phyloP scores from a whole-genome alignment of 345 rosid species.

The Citrus maxima region DNA sequence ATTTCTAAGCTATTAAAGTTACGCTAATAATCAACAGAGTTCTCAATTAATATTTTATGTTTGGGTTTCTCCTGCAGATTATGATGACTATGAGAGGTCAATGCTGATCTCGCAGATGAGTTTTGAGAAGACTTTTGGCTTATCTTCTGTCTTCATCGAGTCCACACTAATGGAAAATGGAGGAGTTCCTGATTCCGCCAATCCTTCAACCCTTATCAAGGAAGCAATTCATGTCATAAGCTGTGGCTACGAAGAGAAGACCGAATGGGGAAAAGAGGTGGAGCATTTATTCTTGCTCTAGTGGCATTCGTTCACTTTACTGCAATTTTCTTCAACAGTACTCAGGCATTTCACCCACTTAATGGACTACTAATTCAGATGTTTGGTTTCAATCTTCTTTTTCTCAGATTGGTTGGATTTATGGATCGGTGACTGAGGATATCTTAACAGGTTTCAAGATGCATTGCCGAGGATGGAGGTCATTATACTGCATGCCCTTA shows the following conservation, averaged over 20 bases:
- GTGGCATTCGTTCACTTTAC: not conserved
- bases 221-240: slow-evolving; percentile 98
- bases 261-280: slow-evolving; percentile 99
- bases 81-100: slow-evolving; percentile 87
- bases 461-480: slow-evolving; percentile 99
- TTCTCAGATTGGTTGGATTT: slow-evolving; percentile 93
- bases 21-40: not conserved
- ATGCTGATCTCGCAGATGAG: slow-evolving; percentile 90
- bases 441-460: slow-evolving; percentile 95
- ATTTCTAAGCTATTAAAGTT: not conserved
- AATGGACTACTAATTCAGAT: not conserved
- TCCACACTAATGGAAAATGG: slow-evolving; percentile 91
- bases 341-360: not conserved
- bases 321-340: not conserved
- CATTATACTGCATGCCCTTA: slow-evolving; percentile 91
- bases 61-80: slow-evolving; percentile 45
- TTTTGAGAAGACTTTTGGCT: slow-evolving; percentile 96
- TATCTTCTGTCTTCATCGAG: slow-evolving; percentile 91
- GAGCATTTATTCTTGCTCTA: slow-evolving; percentile 2
- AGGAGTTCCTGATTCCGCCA: slow-evolving; percentile 85
- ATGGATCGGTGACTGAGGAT: slow-evolving; percentile 94
- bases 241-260: slow-evolving; percentile 94
- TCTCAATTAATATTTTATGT: not conserved
- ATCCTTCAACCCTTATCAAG: slow-evolving; percentile 75
- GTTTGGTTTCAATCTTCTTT: slow-evolving; percentile 6